Conservation (phyloP, 768 basidiomycete genomes). For the Lyophyllum decastes region DNA sequence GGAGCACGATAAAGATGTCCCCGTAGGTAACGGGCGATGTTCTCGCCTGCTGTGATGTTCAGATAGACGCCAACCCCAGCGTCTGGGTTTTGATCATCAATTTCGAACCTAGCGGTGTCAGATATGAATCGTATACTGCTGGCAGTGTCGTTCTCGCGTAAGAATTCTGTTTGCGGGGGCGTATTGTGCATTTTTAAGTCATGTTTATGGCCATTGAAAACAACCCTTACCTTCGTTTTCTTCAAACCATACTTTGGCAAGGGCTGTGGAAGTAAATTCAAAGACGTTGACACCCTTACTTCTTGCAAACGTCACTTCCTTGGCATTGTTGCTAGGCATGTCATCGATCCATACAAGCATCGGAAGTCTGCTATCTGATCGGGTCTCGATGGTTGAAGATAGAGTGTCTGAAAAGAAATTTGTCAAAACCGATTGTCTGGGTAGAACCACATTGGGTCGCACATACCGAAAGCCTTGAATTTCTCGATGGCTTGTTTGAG, state of each 20-base stretch:
- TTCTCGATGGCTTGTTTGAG: constrained; percentile 20
- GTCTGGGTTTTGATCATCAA: neutral
- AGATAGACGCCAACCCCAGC: constrained; percentile 6
- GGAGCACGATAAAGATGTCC: constrained; percentile 22
- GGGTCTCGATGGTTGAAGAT: neutral
- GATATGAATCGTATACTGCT: constrained; percentile 23
- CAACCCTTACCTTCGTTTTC: constrained; percentile 21
- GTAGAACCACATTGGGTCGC: neutral
- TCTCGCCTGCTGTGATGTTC: constrained; percentile 22
- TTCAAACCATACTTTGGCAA: constrained; percentile 26
- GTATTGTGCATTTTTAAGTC: neutral
- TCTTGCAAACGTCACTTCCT: constrained; percentile 19
- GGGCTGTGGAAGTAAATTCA: constrained; percentile 20
- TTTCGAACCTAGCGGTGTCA: constrained; percentile 21
- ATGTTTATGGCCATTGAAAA: neutral
- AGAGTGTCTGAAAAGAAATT: neutral
- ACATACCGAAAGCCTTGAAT: constrained; percentile 15
- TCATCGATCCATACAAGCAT: constrained; percentile 30
- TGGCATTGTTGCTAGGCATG: constrained; percentile 14
- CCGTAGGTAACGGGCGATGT: constrained; percentile 22
- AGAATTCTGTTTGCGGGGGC: constrained; percentile 12
- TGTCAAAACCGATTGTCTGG: neutral
- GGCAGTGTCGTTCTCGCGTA: constrained; percentile 16
- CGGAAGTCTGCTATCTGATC: constrained; percentile 14
- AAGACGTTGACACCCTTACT: constrained; percentile 20